A percentile compares a stretch with the other conserved stretches of the same genome.
These are phyloP conservation scores for Solanum chilense DNA, from an alignment of 257 asterid genomes.

Conservation along the genomic window DNA sequence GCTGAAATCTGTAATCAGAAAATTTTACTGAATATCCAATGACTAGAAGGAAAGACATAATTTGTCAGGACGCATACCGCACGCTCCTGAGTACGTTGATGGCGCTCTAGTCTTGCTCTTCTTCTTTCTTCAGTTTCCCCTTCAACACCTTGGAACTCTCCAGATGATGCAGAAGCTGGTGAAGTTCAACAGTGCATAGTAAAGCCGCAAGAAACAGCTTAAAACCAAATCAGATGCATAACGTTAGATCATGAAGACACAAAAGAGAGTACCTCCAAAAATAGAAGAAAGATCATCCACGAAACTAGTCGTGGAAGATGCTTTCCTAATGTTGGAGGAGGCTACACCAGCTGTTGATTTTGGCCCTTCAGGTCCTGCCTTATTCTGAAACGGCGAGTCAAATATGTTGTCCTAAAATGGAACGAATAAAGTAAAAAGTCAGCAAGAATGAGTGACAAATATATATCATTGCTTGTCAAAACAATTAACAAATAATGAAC, in stretches of 20 bases:
- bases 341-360: conserved; percentile 53
- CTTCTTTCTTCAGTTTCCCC: conserved; percentile 98
- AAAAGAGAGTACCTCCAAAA: conserved; percentile 52
- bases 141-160: conserved; percentile 77
- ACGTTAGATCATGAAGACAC: background rate
- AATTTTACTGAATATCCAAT: background rate
- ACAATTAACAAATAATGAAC: background rate
- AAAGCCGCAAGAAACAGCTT: conserved; percentile 1
- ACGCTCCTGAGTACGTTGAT: conserved; percentile 94
- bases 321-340: conserved; percentile 65
- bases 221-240: background rate
- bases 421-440: background rate
- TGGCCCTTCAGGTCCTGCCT: conserved; percentile 56
- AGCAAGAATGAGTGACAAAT: background rate
- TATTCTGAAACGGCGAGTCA: conserved; percentile 51
- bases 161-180: conserved; percentile 67
- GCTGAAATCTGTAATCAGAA: background rate
- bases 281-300: conserved; percentile 93
- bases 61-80: conserved; percentile 39
- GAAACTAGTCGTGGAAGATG: conserved; percentile 63
- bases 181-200: conserved; percentile 14
- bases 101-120: conserved; percentile 86
- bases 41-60: background rate
- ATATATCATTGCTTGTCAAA: background rate
- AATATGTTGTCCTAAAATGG: conserved; percentile 55